phyloP scores from a whole-genome alignment of 495 filamentous ascomycete species.

The Lophiotrema nucula region DNA sequence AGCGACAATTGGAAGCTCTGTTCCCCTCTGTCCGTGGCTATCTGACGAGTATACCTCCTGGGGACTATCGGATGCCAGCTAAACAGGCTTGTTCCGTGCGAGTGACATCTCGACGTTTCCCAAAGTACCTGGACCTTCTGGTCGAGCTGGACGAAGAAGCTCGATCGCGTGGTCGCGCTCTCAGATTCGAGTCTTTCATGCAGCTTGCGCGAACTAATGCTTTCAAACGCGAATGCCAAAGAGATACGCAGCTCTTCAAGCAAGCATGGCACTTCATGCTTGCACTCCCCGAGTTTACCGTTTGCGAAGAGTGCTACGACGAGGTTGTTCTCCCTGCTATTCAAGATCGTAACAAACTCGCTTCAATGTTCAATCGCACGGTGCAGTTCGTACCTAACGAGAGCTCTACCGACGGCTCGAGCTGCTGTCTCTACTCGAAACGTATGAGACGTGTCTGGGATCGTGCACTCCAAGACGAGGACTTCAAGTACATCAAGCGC shows the following conservation, averaged over 20 bases:
- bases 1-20: constrained; percentile 39
- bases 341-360: constrained; percentile 51
- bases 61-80: constrained; percentile 7
- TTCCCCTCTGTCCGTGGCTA: constrained; percentile 39
- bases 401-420: constrained; percentile 50
- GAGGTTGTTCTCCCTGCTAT: constrained; percentile 65
- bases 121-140: constrained; percentile 60
- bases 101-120: constrained; percentile 44
- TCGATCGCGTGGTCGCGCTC: constrained; percentile 38
- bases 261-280: constrained; percentile 64
- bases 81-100: constrained; percentile 31
- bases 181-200: constrained; percentile 53
- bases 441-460: constrained; percentile 69
- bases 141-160: constrained; percentile 54
- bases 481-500: constrained; percentile 67
- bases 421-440: constrained; percentile 72
- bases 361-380: constrained; percentile 54
- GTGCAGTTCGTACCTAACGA: constrained; percentile 50
- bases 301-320: constrained; percentile 72
- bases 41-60: constrained; percentile 35
- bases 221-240: constrained; percentile 53
- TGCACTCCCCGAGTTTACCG: constrained; percentile 60
- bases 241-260: constrained; percentile 49
- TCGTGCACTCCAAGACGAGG: constrained; percentile 57
- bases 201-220: constrained; percentile 53